These are phyloP conservation scores for Macrotyloma uniflorum DNA, from an alignment of 306 rosid species.

Conservation along the genomic window DNA sequence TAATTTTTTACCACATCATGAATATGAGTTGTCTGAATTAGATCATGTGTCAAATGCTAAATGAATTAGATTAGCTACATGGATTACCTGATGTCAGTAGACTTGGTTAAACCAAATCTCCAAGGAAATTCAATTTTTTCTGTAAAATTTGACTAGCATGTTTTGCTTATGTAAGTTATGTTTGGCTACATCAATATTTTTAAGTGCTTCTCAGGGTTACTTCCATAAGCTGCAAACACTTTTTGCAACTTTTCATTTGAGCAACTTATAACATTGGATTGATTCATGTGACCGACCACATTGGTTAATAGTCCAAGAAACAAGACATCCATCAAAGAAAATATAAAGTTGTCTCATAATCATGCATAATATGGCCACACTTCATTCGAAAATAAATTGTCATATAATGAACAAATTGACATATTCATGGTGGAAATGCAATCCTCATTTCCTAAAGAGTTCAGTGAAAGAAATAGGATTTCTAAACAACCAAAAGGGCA, in stretches of 20 bases:
- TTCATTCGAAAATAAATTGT: not conserved
- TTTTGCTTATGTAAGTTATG: not conserved
- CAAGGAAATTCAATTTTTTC: not conserved
- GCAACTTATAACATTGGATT: not conserved
- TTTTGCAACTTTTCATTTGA: no score
- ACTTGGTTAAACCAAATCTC: not conserved
- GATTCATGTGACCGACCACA: not conserved
- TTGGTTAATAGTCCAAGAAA: not conserved
- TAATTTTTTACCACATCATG: not conserved
- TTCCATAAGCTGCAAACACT: not conserved
- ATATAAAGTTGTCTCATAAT: not conserved
- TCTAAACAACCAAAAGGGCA: not conserved
- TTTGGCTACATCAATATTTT: not conserved
- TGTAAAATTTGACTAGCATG: not conserved
- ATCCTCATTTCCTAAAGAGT: not conserved
- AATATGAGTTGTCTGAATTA: not conserved
- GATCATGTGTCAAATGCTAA: not conserved
- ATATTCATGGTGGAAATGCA: not conserved
- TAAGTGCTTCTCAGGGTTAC: not conserved
- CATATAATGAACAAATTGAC: not conserved
- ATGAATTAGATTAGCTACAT: not conserved
- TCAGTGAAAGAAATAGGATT: not conserved
- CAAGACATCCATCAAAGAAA: not conserved
- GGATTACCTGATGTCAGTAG: not conserved
- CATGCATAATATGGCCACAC: not conserved